These are phyloP conservation scores for Guadua angustifolia DNA, from an alignment of 176 grass and related monocot genomes.

Conservation along the genomic window DNA sequence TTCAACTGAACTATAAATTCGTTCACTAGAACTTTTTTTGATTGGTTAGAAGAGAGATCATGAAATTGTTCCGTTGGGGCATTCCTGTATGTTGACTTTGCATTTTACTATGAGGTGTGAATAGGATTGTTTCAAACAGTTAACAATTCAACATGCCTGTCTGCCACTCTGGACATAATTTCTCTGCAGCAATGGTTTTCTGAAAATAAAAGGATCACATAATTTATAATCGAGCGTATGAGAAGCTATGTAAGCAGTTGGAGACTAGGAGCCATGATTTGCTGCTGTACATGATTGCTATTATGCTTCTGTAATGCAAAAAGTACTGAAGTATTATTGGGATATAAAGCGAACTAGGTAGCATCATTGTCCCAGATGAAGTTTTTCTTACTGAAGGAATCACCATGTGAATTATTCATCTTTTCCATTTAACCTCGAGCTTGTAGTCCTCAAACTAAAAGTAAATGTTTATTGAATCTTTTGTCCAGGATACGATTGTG, in stretches of 20 bases:
- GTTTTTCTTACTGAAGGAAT: conserved; percentile 4
- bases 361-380: neutral
- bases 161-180: conserved; percentile 13
- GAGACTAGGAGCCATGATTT: neutral
- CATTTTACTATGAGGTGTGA: neutral
- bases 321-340: neutral
- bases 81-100: conserved; percentile 22
- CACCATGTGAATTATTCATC: conserved; percentile 36
- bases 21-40: neutral
- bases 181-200: neutral
- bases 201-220: neutral
- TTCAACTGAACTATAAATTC: neutral
- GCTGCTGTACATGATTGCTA: neutral
- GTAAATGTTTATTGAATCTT: conserved; percentile 35
- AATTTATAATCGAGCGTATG: too few species aligned
- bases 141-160: neutral
- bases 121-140: conserved; percentile 24
- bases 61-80: neutral
- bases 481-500: conserved; percentile 90
- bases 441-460: conserved; percentile 27
- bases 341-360: conserved; percentile 3
- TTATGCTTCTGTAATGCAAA: conserved; percentile 15
- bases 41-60: neutral
- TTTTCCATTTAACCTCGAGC: conserved; percentile 11
- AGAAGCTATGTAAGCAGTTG: too few species aligned